Percentiles rank a stretch among this genome's conserved stretches.
Conservation (phyloP, 2,329 filamentous ascomycete genomes). For the Coniochaeta sp. region DNA sequence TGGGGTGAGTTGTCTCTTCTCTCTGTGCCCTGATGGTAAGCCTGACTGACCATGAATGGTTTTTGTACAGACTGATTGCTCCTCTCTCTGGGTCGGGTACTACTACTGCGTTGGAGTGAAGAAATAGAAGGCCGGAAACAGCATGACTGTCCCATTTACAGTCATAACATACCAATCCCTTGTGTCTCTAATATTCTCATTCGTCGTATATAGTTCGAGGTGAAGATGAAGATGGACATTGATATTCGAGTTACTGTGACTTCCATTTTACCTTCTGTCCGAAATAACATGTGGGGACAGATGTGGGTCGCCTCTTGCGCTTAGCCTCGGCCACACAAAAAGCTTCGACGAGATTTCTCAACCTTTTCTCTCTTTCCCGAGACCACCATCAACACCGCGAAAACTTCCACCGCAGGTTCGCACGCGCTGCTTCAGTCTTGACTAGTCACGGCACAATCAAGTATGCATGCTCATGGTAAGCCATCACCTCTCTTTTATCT, state of each 20-base stretch:
- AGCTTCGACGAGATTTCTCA: background rate
- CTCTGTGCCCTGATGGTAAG: background rate
- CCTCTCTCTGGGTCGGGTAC: background rate
- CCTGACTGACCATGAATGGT: background rate
- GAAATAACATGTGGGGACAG: background rate
- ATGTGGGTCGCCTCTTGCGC: background rate
- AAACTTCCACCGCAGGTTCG: too few species aligned
- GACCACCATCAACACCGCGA: background rate
- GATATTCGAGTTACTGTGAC: too few species aligned
- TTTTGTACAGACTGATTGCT: background rate
- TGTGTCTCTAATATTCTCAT: too few species aligned
- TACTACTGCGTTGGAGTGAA: background rate
- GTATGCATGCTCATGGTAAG: slow-evolving; percentile 1
- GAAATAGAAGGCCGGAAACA: background rate
- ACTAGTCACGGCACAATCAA: background rate
- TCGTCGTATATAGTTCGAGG: too few species aligned
- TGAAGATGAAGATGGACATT: background rate
- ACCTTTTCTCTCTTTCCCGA: background rate
- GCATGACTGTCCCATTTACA: too few species aligned
- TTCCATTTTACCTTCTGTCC: too few species aligned
- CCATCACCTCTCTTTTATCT: background rate
- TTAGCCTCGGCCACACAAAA: background rate
- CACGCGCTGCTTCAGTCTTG: background rate
- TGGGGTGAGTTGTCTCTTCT: background rate
- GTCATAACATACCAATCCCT: too few species aligned